Evolutionary conservation across 2,329 filamentous ascomycete species (phyloP), one percentile per base, ranked within the genome.

Genomic region (Botrytis byssoidea): DNA sequence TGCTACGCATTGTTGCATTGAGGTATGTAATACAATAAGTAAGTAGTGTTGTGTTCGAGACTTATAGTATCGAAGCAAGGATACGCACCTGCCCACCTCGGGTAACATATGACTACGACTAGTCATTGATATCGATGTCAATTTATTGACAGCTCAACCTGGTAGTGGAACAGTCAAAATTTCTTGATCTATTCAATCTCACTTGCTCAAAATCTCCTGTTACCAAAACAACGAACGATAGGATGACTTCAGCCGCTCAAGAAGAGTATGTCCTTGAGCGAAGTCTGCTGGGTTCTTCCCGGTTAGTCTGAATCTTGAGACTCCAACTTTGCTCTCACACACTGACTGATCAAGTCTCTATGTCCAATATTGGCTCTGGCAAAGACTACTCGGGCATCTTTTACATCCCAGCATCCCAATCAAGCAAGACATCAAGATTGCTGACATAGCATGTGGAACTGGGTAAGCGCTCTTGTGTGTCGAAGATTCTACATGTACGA

Each of bases 391-490:
- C 14, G 70, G 48, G 3, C 29, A 60, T 48, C 40, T 72, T n/a
- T 22, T 72, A 35, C 70, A 72, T 10, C 40, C 70, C 14, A 20
- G 48, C n/a, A 68, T 72, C 3, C 63, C 70, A 48, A 46, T 55
- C 14, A 48, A 20, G 4, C 37, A 57, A 44, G 37, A 72, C 2
- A 68, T 68, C 9, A 72, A 59, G n/a, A 68, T 72, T 22, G 70
- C 29, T 18, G 70, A 72, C 40, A 59, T 72, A 37, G 70, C 46
- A 12, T 72, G 70, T 44, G 70, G 70, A 25, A 72, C 61, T 18
- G 70, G 70, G 70, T 72, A 60, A 48, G 70, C 10, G 22, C 12
- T 68, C 14, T 29, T 37, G 5, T n/a, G 9, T n/a, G 22, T 12
- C 16, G 29, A 18, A 60, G 12, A 37, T 25, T 40, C 2, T 35